Base-by-base conservation (phyloP, 345 rosid species). In the Kandelia obovata region DNA sequence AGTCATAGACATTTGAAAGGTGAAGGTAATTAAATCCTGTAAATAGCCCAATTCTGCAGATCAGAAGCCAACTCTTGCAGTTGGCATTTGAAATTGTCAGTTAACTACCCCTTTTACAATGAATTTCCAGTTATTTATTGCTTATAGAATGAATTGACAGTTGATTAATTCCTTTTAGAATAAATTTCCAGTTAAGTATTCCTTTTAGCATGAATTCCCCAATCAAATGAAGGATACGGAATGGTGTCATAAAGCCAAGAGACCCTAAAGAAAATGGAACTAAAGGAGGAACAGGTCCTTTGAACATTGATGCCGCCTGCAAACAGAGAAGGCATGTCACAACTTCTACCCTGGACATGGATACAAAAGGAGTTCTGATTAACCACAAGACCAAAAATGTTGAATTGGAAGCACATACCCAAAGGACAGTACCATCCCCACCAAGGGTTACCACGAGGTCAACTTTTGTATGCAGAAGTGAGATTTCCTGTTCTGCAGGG, bases 341-440 rank as follows among this genome's bases (percentile, higher is more conserved):
- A 77, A 68, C 60, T 53, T 56, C 73, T 56, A 39, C 21, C 35
- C 32, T 57, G 56, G 34, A 52, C 61, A 73, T 27, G 28, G 61
- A 55, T 16, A 30, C 60, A 47, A 67, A 75, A 17, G 47, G 73
- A 61, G 58, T 61, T 28, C n/a, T 39, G 17, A 43, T 67, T 5
- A 64, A 23, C 9, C 56, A 47, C 23, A 57, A 58, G 46, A 70
- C 8, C 32, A 11, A 15, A 11, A 4, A 21, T 0, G 35, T 67
- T 43, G 60, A 69, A 63, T 57, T 43, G 21, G 66, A 66, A 28
- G 66, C 16, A 74, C 91, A 32, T 86, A 92, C 99, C 98, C 99
- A 96, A 55, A 96, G 91, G 65, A 96, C 98, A 32, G 98, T 96
- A 69, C 99, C 99, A 81, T 96, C 98, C n/a, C 99, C 99, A 71